phyloP scores from a whole-genome alignment of 1,284 basidiomycete genomes.

The Mycena citricolor region DNA sequence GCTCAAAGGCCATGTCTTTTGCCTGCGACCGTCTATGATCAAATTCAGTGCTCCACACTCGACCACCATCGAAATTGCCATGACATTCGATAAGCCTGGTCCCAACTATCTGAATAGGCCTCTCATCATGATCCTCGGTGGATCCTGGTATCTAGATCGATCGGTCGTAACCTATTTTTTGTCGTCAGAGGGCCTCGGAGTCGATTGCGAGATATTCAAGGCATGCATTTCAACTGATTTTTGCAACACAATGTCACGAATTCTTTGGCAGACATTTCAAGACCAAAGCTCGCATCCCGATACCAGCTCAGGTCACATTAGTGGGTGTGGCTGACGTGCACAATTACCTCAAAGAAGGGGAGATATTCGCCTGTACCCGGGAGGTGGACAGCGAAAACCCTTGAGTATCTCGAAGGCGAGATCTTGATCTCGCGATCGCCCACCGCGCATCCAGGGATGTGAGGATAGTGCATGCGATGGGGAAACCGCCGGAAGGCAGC shows the following conservation, averaged over 20 bases:
- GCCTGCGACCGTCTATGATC: conserved; percentile 58
- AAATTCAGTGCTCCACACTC: conserved; percentile 57
- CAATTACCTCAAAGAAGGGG: conserved; percentile 44
- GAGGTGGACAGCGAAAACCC: conserved; percentile 33
- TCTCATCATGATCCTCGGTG: conserved; percentile 72
- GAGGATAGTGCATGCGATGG: conserved; percentile 59
- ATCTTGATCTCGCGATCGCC: conserved; percentile 64
- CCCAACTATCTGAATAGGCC: conserved; percentile 65
- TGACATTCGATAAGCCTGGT: conserved; percentile 59
- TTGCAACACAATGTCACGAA: conserved; percentile 14
- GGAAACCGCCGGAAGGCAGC: conserved; percentile 50
- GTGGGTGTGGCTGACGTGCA: conserved; percentile 70
- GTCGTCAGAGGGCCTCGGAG: conserved; percentile 47
- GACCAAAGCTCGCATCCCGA: conserved; percentile 64
- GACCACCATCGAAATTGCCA: conserved; percentile 59
- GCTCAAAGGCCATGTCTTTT: conserved; percentile 45
- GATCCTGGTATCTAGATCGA: background rate
- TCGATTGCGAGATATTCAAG: conserved; percentile 54
- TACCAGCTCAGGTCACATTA: conserved; percentile 60
- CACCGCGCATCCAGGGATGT: conserved; percentile 71
- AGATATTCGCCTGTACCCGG: conserved; percentile 61
- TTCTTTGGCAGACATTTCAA: conserved; percentile 43
- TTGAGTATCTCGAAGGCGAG: conserved; percentile 53
- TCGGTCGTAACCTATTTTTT: background rate
- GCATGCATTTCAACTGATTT: background rate